Base-by-base conservation (phyloP, 2,329 filamentous ascomycete species). In the Ophiobolus disseminans region DNA sequence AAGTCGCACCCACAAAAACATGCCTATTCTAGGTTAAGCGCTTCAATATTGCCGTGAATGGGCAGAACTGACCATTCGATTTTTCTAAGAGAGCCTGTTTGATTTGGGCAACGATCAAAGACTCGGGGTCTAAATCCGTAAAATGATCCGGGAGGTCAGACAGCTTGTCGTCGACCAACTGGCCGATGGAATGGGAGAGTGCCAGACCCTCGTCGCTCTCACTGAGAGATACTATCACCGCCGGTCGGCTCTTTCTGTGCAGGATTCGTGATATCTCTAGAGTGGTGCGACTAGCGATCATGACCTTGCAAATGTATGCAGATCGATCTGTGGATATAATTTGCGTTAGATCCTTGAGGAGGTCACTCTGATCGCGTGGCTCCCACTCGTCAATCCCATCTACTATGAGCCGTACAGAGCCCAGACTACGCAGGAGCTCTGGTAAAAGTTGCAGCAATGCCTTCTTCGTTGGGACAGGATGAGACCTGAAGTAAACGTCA, bases 341-440 rank as follows among this genome's bases (percentile, higher is more conserved):
- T 16, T 40, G 34, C 4, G 19, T 28, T 8, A 59, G 16, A 41
- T 52, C 39, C n/a, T 42, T 35, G 4, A 58, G 31, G 7, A 42
- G 13, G 3, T 45, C 21, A 8, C 36, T 43, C 26, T 53, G 49
- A 37, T 45, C 40, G 14, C 13, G 3, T 23, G 2, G 16, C 28
- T 39, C 28, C 38, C 46, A 52, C 22, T 56, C 56, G 40, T 60
- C 51, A 30, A 60, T 23, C 4, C 54, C 54, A 37, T 57, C 56
- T 13, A 59, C 35, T 5, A 59, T 28, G 8, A 59, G 14, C 2
- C 47, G 50, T 9, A 38, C 37, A n/a, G 50, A 50, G 2, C 53
- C 53, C 1, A 57, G n/a, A 4, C 37, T 21, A 40, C 40, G 40
- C 9, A 57, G 19, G 16, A 53, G 39, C 26, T 50, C 37, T 5